phyloP scores from a whole-genome alignment of 805 yeast genomes.

The Torulaspora indica region DNA sequence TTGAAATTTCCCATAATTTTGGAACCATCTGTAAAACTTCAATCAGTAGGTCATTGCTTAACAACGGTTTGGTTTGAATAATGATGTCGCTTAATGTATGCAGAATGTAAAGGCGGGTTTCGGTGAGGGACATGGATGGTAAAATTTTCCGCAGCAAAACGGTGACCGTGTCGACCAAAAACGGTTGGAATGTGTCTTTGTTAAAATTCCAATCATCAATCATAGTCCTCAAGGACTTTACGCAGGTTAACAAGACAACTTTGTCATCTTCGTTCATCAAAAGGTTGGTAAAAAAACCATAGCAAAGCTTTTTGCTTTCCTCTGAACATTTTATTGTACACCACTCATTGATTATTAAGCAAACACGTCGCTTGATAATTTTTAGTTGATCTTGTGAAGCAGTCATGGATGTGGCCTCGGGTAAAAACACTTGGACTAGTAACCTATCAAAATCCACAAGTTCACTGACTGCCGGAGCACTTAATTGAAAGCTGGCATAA shows the following conservation, averaged over 20 bases:
- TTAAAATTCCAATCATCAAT: conserved; percentile 86
- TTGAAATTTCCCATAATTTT: conserved; percentile 63
- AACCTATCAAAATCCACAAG: conserved; percentile 65
- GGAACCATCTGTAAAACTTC: conserved; percentile 61
- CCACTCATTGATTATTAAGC: conserved; percentile 80
- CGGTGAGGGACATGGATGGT: conserved; percentile 52
- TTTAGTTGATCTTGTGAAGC: conserved; percentile 47
- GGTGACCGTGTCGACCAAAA: conserved; percentile 47
- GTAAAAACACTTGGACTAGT: conserved; percentile 57
- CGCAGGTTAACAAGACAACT: conserved; percentile 75
- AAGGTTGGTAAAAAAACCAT: conserved; percentile 50
- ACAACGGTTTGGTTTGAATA: conserved; percentile 59
- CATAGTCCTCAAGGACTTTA: conserved; percentile 61
- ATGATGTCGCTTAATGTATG: conserved; percentile 62
- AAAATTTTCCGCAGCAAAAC: conserved; percentile 47
- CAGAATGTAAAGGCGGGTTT: conserved; percentile 69
- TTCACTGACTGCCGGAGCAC: conserved; percentile 60
- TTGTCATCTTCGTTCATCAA: conserved; percentile 57
- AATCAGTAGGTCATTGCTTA: conserved; percentile 47
- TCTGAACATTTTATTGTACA: conserved; percentile 57
- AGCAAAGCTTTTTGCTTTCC: conserved; percentile 53
- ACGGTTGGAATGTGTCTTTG: conserved; percentile 63
- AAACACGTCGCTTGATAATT: conserved; percentile 70
- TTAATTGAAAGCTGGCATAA: conserved; percentile 75
- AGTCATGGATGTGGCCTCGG: conserved; percentile 43